These are phyloP conservation scores for Saccharomycopsis sp. DNA, from an alignment of 805 yeast genomes.

Conservation along the genomic window DNA sequence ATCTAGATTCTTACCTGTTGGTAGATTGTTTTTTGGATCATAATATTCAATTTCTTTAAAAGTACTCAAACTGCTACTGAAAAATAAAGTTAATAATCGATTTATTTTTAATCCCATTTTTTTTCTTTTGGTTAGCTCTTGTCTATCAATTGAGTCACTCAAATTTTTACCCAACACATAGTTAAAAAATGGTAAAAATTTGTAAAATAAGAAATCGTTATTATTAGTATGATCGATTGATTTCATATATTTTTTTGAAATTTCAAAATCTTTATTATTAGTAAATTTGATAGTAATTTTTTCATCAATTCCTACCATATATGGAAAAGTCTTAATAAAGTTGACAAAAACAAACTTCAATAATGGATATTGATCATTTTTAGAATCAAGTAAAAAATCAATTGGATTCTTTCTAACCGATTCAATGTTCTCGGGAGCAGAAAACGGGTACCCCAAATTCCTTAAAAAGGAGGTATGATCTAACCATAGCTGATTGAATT, in stretches of 20 bases:
- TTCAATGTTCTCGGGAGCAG: conserved; percentile 13
- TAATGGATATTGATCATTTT: conserved; percentile 47
- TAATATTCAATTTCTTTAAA: no score
- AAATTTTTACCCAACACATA: conserved; percentile 63
- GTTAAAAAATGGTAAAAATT: conserved; percentile 75
- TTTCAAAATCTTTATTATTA: background rate
- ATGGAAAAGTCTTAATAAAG: conserved; percentile 65
- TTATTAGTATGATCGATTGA: conserved; percentile 29
- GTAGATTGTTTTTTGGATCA: no score
- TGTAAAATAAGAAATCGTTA: conserved; percentile 66
- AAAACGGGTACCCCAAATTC: conserved; percentile 72
- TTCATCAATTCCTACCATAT: conserved; percentile 29
- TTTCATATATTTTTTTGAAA: no score
- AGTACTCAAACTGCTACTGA: no score
- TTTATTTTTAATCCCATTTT: conserved; percentile 52
- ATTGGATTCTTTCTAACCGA: no score
- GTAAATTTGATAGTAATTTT: background rate
- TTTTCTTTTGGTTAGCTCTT: conserved; percentile 61
- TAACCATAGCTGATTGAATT: conserved; percentile 48
- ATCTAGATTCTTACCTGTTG: no score
- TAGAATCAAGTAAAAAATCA: conserved; percentile 11
- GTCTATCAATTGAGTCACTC: conserved; percentile 65
- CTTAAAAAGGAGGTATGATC: conserved; percentile 47
- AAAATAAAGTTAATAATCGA: conserved; percentile 53
- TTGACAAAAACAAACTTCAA: conserved; percentile 53